These are phyloP conservation scores for Coleophoma cylindrospora DNA, from an alignment of 2,329 filamentous ascomycete genomes.

Conservation along the genomic window DNA sequence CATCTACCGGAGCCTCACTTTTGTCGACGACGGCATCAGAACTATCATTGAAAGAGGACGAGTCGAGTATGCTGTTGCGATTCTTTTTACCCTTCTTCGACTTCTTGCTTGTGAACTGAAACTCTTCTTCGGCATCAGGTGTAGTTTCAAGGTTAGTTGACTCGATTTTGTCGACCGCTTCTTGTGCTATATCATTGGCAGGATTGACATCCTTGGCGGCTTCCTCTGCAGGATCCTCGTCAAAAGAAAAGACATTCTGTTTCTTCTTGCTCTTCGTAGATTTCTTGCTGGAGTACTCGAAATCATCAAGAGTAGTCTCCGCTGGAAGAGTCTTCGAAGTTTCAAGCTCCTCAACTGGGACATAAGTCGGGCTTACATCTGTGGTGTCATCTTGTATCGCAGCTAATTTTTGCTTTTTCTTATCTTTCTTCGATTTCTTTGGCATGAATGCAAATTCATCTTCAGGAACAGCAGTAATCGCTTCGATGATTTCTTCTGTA, in stretches of 20 bases:
- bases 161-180: not conserved
- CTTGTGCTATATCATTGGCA: not conserved
- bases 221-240: not conserved
- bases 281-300: not conserved
- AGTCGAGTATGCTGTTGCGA: constrained; percentile 5
- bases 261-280: constrained; percentile 16
- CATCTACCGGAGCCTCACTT: too few species aligned
- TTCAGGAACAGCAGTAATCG: constrained; percentile 6
- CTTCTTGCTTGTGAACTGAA: constrained; percentile 24
- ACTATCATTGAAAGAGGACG: not conserved
- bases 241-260: not conserved
- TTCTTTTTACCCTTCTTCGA: constrained; percentile 25
- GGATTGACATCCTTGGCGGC: not conserved
- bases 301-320: not conserved
- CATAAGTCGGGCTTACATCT: too few species aligned
- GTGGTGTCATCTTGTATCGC: too few species aligned
- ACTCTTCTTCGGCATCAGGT: not conserved
- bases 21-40: not conserved
- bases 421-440: constrained; percentile 17
- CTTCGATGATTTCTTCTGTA: constrained; percentile 2
- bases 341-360: too few species aligned
- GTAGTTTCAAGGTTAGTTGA: not conserved
- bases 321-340: too few species aligned
- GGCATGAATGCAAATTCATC: constrained; percentile 10
- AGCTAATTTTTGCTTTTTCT: constrained; percentile 1